phyloP scores from a whole-genome alignment of 306 rosid species.

The Calophaca sinica region DNA sequence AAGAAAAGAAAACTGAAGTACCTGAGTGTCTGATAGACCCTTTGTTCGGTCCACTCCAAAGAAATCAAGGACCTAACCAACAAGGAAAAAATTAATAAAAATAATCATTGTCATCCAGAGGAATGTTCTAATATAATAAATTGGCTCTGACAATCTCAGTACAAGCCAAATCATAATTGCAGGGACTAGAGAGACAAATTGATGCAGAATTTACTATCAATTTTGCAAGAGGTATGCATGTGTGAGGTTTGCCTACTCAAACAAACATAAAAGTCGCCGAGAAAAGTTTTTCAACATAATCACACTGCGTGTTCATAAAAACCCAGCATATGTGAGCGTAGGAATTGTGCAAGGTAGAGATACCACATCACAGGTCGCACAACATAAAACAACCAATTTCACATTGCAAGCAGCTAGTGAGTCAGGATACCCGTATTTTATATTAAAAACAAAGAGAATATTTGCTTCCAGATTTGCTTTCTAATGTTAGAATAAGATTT shows the following conservation, averaged over 20 bases:
- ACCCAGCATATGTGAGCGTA: not conserved
- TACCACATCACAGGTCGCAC: conserved; percentile 25
- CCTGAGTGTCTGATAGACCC: conserved; percentile 88
- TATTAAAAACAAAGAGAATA: not conserved
- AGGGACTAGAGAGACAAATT: not conserved
- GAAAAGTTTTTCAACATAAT: conserved; percentile 26
- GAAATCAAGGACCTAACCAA: conserved; percentile 81
- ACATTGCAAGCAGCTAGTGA: conserved; percentile 24
- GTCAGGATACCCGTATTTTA: not conserved
- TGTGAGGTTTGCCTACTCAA: conserved; percentile 1
- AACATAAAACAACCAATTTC: conserved; percentile 30
- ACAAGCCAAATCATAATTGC: conserved; percentile 27
- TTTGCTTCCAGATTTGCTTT: conserved; percentile 29
- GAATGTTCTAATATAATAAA: conserved; percentile 26
- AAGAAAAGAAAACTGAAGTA: conserved; percentile 37
- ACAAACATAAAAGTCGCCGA: not conserved
- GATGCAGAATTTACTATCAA: not conserved
- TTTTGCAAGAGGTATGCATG: conserved; percentile 23
- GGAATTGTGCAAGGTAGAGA: conserved; percentile 10
- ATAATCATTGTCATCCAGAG: not conserved
- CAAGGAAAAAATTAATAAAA: not conserved
- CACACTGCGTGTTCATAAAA: conserved; percentile 25
- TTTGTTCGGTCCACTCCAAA: conserved; percentile 79
- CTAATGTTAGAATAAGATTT: conserved; percentile 10
- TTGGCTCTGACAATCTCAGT: conserved; percentile 26